Conservation (phyloP, 2,329 filamentous ascomycete genomes). For the Daldinia eschscholtzii region DNA sequence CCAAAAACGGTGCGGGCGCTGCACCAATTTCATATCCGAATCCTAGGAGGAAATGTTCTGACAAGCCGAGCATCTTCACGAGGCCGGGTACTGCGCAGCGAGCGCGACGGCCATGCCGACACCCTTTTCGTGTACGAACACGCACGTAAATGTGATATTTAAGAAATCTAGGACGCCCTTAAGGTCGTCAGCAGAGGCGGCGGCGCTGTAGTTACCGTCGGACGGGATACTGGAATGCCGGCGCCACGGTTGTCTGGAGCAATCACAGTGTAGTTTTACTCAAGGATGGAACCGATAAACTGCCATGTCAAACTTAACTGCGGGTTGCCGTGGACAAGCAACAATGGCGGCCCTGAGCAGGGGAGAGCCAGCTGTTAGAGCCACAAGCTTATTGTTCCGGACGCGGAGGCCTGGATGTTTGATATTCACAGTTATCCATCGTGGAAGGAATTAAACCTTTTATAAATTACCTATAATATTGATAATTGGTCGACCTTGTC, state of each 20-base stretch:
- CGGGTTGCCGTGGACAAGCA: conserved; percentile 55
- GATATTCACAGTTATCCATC: background rate
- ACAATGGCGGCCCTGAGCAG: conserved; percentile 55
- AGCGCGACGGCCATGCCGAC: conserved; percentile 58
- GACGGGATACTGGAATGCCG: conserved; percentile 57
- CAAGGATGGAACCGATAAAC: conserved; percentile 55
- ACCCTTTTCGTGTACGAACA: conserved; percentile 62
- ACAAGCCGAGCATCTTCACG: conserved; percentile 54
- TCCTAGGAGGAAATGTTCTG: conserved; percentile 59
- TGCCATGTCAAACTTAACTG: conserved; percentile 1
- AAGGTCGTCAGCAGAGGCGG: conserved; percentile 56
- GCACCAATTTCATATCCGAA: background rate
- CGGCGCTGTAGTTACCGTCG: conserved; percentile 57
- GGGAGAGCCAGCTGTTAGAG: background rate
- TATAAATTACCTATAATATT: background rate
- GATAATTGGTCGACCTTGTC: background rate
- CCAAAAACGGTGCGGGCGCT: background rate
- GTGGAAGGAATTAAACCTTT: background rate
- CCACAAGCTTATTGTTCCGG: background rate
- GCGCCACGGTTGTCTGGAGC: conserved; percentile 58
- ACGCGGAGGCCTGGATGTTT: background rate
- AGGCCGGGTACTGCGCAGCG: conserved; percentile 54
- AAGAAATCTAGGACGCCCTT: conserved; percentile 58
- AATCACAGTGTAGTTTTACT: conserved; percentile 59
- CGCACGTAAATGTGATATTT: conserved; percentile 57